Evolutionary conservation across 768 basidiomycete genomes (phyloP), one percentile per base, ranked within the genome.

Genomic region (Heimioporus sp.): DNA sequence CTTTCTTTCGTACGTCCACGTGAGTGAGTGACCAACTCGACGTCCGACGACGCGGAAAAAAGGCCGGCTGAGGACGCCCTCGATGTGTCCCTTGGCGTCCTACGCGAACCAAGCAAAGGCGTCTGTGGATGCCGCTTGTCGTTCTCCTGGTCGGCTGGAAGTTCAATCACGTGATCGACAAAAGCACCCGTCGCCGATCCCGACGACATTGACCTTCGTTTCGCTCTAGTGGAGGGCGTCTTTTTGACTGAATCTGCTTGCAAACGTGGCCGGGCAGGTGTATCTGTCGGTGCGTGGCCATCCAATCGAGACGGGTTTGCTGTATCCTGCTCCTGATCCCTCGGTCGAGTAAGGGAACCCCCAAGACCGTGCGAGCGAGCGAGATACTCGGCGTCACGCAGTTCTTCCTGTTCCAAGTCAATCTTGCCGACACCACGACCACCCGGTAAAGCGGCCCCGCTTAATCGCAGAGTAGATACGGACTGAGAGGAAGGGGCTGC

Each of bases 361-460:
- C 19, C 19, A 30, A 13, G n/a, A 3, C 19, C 10, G 24, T 15
- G 36, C 2, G n/a, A 30, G 38, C 55, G 59, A 12, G 20, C 37
- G 17, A 19, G 49, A 39, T 59, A 51, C 11, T 52, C 51, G 8
- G 38, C 44, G 28, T 69, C 60, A 6, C 58, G 61, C 10, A 20
- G 32, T 42, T 65, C 57, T 5, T 71, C 69, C 4, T 38, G 39
- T 5, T 64, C 58, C 10, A 62, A 13, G n/a, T 65, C 55, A 10
- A 67, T 52, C 8, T 9, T 43, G 4, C 64, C 67, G 5, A 68
- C 32, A 28, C 70, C 56, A 37, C 65, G 61, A 52, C 66, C 67
- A 34, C 67, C 63, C 31, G 61, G 61, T 53, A 73, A 43, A 54
- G 64, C 64, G 57, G 68, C 41, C 28, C 69, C 56, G 24, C 53